Conservation (phyloP, 1,284 basidiomycete species). For the Tylopilus sp. region DNA sequence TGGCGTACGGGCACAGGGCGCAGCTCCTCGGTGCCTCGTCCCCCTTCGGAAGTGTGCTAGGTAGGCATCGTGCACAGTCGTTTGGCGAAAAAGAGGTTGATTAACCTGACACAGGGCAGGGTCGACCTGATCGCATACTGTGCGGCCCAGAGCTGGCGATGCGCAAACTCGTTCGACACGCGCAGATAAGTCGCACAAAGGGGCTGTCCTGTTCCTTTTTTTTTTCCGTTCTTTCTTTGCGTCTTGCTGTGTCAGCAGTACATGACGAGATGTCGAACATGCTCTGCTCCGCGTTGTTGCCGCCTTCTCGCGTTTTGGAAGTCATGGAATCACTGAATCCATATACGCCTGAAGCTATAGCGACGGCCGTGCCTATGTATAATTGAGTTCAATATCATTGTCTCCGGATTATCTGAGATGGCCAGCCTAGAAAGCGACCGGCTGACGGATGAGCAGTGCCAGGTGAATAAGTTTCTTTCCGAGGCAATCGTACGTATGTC, state of each 20-base stretch:
- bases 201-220: neutral
- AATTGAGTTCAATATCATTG: neutral
- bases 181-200: conserved; percentile 21
- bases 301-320: conserved; percentile 8
- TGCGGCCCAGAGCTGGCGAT: conserved; percentile 42
- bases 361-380: conserved; percentile 15
- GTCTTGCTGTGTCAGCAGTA: conserved; percentile 1
- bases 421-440: neutral
- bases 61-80: neutral
- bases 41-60: conserved; percentile 13
- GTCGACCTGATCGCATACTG: conserved; percentile 27
- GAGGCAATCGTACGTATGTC: conserved; percentile 2
- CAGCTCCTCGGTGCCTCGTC: conserved; percentile 40
- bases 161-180: conserved; percentile 37
- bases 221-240: neutral
- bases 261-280: neutral
- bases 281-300: conserved; percentile 5
- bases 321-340: conserved; percentile 17
- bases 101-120: neutral
- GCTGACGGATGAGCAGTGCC: neutral
- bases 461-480: neutral
- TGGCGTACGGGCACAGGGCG: conserved; percentile 39
- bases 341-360: conserved; percentile 23
- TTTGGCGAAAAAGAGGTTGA: neutral
- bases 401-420: neutral